phyloP scores from a whole-genome alignment of 768 basidiomycete genomes.

The Trametes meyenii region DNA sequence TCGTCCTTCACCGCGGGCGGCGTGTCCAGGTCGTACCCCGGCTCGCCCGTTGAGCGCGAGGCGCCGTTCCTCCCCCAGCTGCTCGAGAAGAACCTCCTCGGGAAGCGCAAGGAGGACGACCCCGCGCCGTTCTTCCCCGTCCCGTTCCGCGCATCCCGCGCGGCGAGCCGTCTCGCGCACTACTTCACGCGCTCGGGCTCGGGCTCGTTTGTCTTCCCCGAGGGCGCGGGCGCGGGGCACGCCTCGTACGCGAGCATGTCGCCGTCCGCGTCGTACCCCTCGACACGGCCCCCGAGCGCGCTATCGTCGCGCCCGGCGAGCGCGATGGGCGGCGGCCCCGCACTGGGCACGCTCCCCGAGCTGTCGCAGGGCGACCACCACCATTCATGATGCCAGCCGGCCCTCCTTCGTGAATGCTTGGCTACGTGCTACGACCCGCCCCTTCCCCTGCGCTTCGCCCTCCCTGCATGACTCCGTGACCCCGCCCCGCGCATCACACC shows the following conservation, averaged over 20 bases:
- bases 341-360: constrained; percentile 18
- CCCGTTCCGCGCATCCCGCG: constrained; percentile 25
- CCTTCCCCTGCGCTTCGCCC: background rate
- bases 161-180: constrained; percentile 24
- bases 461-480: background rate
- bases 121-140: constrained; percentile 24
- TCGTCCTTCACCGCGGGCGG: constrained; percentile 16
- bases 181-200: constrained; percentile 26
- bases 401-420: constrained; percentile 9
- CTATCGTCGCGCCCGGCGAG: constrained; percentile 29
- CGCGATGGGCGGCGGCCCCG: constrained; percentile 25
- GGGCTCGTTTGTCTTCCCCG: constrained; percentile 24
- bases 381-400: constrained; percentile 20
- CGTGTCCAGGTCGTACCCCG: constrained; percentile 27
- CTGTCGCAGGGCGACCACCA: constrained; percentile 16
- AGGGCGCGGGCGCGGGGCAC: constrained; percentile 15
- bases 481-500: background rate
- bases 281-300: constrained; percentile 27
- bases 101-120: constrained; percentile 28
- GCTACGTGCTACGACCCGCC: constrained; percentile 7
- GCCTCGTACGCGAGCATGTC: constrained; percentile 15
- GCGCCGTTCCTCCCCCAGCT: constrained; percentile 28
- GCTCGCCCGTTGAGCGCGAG: constrained; percentile 32
- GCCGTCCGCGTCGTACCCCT: constrained; percentile 25
- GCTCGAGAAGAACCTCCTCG: constrained; percentile 28